A percentile compares a stretch with the other conserved stretches of the same genome.
Evolutionary conservation across 345 rosid species (phyloP).

Genomic region (Pistacia atlantica): DNA sequence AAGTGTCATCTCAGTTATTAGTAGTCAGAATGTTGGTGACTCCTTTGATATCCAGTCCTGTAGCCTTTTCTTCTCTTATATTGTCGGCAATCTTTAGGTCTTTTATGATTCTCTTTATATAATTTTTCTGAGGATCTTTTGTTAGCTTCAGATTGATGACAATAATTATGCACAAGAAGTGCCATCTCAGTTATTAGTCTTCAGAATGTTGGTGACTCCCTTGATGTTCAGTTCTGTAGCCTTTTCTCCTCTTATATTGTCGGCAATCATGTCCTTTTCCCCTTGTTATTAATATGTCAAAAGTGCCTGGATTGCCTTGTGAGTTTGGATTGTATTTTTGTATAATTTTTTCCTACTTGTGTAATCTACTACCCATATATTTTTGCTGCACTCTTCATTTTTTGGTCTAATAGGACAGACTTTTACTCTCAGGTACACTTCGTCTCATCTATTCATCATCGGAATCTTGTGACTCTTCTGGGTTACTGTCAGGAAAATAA

Average conservation of each 20-base stretch:
- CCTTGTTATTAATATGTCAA: neutral
- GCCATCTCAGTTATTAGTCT: neutral
- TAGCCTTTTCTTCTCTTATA: slow-evolving; percentile 1
- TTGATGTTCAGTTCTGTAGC: neutral
- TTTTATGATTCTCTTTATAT: neutral
- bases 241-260: slow-evolving; percentile 1
- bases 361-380: slow-evolving; percentile 7
- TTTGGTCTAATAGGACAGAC: slow-evolving; percentile 22
- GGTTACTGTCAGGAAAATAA: slow-evolving; percentile 91
- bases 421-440: slow-evolving; percentile 63
- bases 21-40: neutral
- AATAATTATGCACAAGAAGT: slow-evolving; percentile 12
- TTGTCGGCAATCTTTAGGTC: neutral
- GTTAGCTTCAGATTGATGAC: slow-evolving; percentile 9
- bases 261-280: slow-evolving; percentile 3
- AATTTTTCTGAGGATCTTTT: neutral
- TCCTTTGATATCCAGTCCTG: neutral
- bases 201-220: slow-evolving; percentile 5
- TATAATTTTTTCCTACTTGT: neutral
- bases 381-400: slow-evolving; percentile 13
- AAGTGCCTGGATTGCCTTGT: slow-evolving; percentile 1
- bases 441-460: slow-evolving; percentile 84
- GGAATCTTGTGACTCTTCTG: slow-evolving; percentile 80
- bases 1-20: neutral
- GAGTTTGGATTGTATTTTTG: slow-evolving; percentile 7